Conservation (phyloP, 208 protist genomes). For the Strigomonas culicis region DNA sequence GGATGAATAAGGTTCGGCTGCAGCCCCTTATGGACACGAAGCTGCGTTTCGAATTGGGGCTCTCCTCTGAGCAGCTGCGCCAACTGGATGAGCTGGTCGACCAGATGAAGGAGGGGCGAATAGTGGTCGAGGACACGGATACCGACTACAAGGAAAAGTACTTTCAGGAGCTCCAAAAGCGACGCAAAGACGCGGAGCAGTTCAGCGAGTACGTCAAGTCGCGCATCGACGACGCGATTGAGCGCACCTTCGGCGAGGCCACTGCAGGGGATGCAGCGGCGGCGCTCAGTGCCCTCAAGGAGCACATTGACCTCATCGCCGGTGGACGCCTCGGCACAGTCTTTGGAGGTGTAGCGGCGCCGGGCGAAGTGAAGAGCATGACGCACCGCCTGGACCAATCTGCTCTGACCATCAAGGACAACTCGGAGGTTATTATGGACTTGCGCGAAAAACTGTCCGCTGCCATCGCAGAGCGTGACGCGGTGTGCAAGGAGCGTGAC, state of each 20-base stretch:
- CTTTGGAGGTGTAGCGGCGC: neutral
- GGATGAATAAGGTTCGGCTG: constrained; percentile 90
- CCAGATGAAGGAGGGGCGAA: constrained; percentile 69
- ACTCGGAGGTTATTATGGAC: constrained; percentile 28
- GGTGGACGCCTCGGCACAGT: neutral
- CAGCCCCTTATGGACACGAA: constrained; percentile 87
- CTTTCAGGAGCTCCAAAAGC: constrained; percentile 57
- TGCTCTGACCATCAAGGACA: constrained; percentile 58
- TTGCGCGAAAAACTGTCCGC: constrained; percentile 63
- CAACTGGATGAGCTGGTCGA: constrained; percentile 81
- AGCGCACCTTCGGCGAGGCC: constrained; percentile 44
- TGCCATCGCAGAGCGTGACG: constrained; percentile 45
- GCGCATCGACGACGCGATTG: constrained; percentile 62
- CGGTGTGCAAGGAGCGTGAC: constrained; percentile 66
- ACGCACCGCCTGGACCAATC: constrained; percentile 57
- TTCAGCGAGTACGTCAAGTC: constrained; percentile 77
- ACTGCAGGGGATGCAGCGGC: constrained; percentile 29
- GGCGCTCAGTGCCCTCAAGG: constrained; percentile 45
- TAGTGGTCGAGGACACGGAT: constrained; percentile 61
- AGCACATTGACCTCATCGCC: constrained; percentile 63
- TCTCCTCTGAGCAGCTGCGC: constrained; percentile 76
- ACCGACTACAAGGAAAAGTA: constrained; percentile 79
- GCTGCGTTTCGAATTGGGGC: constrained; percentile 77
- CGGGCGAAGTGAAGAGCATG: constrained; percentile 33
- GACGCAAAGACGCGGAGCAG: constrained; percentile 59